Evolutionary conservation across 208 protist species (phyloP), one percentile per base, ranked within the genome.

Genomic region (Leishmania turanica): DNA sequence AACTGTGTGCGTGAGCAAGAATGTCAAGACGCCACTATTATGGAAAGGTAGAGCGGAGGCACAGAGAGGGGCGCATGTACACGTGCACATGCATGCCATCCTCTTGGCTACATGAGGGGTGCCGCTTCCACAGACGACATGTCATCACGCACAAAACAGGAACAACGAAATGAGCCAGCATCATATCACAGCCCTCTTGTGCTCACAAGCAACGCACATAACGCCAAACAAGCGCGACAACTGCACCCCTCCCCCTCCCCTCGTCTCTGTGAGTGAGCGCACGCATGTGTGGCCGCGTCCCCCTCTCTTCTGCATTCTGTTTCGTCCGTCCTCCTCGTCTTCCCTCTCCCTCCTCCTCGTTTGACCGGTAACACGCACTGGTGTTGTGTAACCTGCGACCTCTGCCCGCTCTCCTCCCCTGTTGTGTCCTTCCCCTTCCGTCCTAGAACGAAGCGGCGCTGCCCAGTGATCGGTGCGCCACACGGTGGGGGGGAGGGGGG

Each of bases 91-190:
- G 58, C 58, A 64, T 64, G 0, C 58, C 9, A 6, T 15, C 27
- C 27, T 34, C 58, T 64, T 64, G n/a, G 27, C 27, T 9, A 15
- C 15, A 15, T 17, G 27, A 31, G 19, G 0, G 19, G 58, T 17
- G 58, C 21, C 21, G 58, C 58, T 24, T 21, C 51, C 51, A 21
- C 3, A 21, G 17, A 21, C 51, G 40, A 24, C 74, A 68, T 56
- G 40, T n/a, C 11, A 13, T 66, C 56, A 65, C 51, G 24, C 27
- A 49, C 9, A 19, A 1, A 66, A 47, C 54, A 71, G 76, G 77
- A 75, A 77, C 62, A 81, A 77, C 71, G 65, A 69, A 69, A n/a
- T 19, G 13, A 5, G 45, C 24, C 65, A 64, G 58, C 51, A 5
- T 15, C 17, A 1, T 31, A 64, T 64, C 9, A 64, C 27, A 15